These are phyloP conservation scores for Fusarium sp. DNA, from an alignment of 2,329 filamentous ascomycete genomes.

Conservation along the genomic window DNA sequence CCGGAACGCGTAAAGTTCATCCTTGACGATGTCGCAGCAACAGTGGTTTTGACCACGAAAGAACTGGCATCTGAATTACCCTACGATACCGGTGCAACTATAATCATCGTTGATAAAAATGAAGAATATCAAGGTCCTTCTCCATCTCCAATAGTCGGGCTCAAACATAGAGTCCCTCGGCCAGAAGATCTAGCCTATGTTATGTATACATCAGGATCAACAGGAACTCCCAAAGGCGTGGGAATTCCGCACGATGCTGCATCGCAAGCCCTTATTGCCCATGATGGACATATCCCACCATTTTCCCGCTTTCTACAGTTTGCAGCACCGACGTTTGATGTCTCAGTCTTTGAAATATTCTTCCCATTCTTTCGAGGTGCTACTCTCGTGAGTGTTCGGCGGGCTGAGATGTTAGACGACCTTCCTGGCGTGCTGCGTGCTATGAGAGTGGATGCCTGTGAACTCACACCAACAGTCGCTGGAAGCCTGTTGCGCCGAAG, in stretches of 20 bases:
- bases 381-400: conserved; percentile 77
- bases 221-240: conserved; percentile 89
- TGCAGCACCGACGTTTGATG: conserved; percentile 91
- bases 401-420: conserved; percentile 77
- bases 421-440: conserved; percentile 72
- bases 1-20: conserved; percentile 82
- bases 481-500: conserved; percentile 78
- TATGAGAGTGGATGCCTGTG: conserved; percentile 81
- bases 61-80: conserved; percentile 56
- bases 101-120: conserved; percentile 51
- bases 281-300: conserved; percentile 77
- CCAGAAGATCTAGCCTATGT: conserved; percentile 76
- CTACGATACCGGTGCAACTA: conserved; percentile 40
- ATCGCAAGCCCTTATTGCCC: conserved; percentile 83
- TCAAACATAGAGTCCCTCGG: conserved; percentile 26
- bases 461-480: conserved; percentile 89
- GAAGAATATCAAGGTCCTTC: not conserved
- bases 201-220: conserved; percentile 94
- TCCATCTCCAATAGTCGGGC: not conserved
- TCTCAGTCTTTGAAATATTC: conserved; percentile 95
- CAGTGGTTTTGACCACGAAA: conserved; percentile 71
- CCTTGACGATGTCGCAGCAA: conserved; percentile 76
- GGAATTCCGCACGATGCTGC: conserved; percentile 81
- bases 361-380: conserved; percentile 80
- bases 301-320: conserved; percentile 90